A percentile compares a stretch with the other conserved stretches of the same genome.
phyloP scores from a whole-genome alignment of 768 basidiomycete species.

The Termitomyces heimii region DNA sequence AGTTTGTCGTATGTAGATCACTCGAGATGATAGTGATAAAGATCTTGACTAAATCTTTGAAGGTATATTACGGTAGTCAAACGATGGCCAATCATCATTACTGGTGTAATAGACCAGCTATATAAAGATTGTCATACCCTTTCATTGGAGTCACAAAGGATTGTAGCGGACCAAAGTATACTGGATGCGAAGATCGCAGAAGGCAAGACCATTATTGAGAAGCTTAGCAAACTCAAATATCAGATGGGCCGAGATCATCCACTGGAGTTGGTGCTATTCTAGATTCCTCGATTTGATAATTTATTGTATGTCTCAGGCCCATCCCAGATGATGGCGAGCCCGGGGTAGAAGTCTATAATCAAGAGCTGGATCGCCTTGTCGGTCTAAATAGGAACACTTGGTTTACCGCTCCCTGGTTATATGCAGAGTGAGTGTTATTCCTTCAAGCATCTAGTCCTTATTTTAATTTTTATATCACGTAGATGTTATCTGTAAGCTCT shows the following conservation, averaged over 20 bases:
- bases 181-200: conserved; percentile 52
- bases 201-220: conserved; percentile 71
- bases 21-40: not conserved
- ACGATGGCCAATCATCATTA: conserved; percentile 84
- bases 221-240: conserved; percentile 76
- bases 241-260: conserved; percentile 76
- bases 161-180: conserved; percentile 14
- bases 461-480: not conserved
- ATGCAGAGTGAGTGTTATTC: conserved; percentile 67
- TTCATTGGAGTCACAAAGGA: conserved; percentile 30
- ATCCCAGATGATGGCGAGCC: conserved; percentile 74
- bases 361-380: conserved; percentile 50
- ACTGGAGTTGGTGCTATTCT: conserved; percentile 46
- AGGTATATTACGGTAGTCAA: conserved; percentile 77
- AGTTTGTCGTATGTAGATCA: conserved; percentile 62
- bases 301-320: conserved; percentile 32
- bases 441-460: not conserved
- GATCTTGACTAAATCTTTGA: not conserved
- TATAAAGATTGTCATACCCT: conserved; percentile 64
- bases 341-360: conserved; percentile 71
- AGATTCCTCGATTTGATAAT: not conserved
- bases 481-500: conserved; percentile 69
- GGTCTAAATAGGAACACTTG: conserved; percentile 58
- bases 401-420: conserved; percentile 96
- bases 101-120: conserved; percentile 71